A percentile compares a stretch with the other conserved stretches of the same genome.
These are phyloP conservation scores for Gossypium raimondii DNA, from an alignment of 345 rosid genomes.

Conservation along the genomic window DNA sequence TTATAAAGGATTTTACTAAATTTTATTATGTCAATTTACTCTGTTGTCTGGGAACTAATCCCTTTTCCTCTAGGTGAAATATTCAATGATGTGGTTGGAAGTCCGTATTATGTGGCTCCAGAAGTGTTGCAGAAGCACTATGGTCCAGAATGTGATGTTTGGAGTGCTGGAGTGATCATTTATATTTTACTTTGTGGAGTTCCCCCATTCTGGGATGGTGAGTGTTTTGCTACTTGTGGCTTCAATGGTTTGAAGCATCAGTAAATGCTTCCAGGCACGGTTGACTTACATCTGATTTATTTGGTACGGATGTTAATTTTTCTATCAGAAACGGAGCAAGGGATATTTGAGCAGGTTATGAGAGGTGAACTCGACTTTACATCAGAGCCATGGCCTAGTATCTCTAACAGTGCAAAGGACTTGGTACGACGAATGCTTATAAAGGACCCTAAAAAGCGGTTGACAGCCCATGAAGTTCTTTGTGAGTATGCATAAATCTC, in stretches of 20 bases:
- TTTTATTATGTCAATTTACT: not conserved
- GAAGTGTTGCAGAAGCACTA: conserved; percentile 84
- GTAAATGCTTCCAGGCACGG: conserved; percentile 13
- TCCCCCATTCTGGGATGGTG: conserved; percentile 99
- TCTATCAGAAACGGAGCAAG: conserved; percentile 86
- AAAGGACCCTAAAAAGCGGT: conserved; percentile 74
- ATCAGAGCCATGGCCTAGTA: conserved; percentile 96
- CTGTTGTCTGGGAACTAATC: conserved; percentile 5
- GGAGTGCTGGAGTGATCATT: conserved; percentile 97
- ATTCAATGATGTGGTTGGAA: conserved; percentile 88
- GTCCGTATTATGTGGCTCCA: conserved; percentile 97
- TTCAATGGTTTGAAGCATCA: not conserved
- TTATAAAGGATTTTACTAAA: not conserved
- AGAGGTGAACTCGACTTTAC: conserved; percentile 82
- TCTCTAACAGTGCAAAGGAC: conserved; percentile 87
- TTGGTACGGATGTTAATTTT: conserved; percentile 14
- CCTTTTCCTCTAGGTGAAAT: conserved; percentile 50
- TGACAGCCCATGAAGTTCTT: conserved; percentile 86
- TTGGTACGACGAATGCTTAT: conserved; percentile 79
- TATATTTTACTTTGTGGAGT: conserved; percentile 89
- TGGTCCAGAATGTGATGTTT: conserved; percentile 90
- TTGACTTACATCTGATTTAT: conserved; percentile 17
- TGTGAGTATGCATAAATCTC: conserved; percentile 45
- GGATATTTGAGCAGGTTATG: conserved; percentile 93
- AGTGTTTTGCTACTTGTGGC: conserved; percentile 16